Conservation (phyloP, 2,329 filamentous ascomycete genomes). For the Biscogniauxia mediterranea region DNA sequence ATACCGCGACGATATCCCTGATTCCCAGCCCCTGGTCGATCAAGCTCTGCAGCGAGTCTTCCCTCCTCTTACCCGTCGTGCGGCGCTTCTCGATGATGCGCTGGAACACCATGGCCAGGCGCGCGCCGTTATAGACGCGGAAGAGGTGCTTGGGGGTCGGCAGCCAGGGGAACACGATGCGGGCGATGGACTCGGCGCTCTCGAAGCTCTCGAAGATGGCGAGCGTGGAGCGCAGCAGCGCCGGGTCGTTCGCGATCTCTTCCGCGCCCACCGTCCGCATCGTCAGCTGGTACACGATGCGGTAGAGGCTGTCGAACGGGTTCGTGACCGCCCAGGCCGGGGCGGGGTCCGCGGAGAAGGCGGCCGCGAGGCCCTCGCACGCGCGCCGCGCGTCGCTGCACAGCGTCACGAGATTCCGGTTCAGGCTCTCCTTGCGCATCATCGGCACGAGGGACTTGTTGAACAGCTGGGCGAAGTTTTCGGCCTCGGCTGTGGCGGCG, state of each 20-base stretch:
- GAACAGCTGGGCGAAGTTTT: conserved; percentile 31
- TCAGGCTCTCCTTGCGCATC: conserved; percentile 38
- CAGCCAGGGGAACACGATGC: conserved; percentile 53
- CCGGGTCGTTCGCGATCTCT: conserved; percentile 50
- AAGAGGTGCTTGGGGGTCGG: conserved; percentile 43
- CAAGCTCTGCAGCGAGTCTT: conserved; percentile 53
- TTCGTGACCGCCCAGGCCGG: conserved; percentile 40
- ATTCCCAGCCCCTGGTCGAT: conserved; percentile 50
- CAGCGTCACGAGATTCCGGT: conserved; percentile 40
- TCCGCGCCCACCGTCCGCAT: conserved; percentile 53
- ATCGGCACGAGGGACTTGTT: conserved; percentile 32
- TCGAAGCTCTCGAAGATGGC: conserved; percentile 48
- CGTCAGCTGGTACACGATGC: conserved; percentile 54
- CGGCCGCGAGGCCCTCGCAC: conserved; percentile 37
- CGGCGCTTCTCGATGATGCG: conserved; percentile 46
- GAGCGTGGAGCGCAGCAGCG: conserved; percentile 42
- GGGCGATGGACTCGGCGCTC: conserved; percentile 38
- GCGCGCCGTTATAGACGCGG: conserved; percentile 43
- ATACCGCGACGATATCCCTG: conserved; percentile 41
- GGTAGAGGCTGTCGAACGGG: conserved; percentile 53
- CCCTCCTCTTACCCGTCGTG: conserved; percentile 38
- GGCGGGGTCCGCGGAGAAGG: conserved; percentile 7
- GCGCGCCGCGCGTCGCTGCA: conserved; percentile 40
- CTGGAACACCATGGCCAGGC: conserved; percentile 48
- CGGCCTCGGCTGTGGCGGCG: conserved; percentile 8